Percentiles rank a stretch among this genome's conserved stretches.
Conservation (phyloP, 2,329 filamentous ascomycete species). For the Peltaster fructicola region DNA sequence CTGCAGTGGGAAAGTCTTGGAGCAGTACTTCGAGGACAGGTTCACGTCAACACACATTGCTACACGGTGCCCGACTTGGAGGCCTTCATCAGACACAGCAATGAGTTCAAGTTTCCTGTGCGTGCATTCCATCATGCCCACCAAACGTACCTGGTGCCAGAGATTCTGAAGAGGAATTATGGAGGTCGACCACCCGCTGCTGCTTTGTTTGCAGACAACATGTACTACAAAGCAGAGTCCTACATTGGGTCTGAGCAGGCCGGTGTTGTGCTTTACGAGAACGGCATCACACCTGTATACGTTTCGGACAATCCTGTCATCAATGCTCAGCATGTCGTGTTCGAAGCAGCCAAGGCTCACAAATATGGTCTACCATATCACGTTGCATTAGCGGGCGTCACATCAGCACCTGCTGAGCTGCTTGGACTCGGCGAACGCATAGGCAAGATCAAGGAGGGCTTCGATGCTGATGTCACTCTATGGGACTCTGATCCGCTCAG, state of each 20-base stretch:
- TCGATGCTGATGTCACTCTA: constrained; percentile 26
- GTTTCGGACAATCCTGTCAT: constrained; percentile 55
- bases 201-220: constrained; percentile 54
- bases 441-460: constrained; percentile 23
- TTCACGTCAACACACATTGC: constrained; percentile 54
- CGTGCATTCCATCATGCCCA: constrained; percentile 55
- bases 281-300: constrained; percentile 47
- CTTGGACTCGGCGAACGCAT: constrained; percentile 23
- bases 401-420: constrained; percentile 22
- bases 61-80: constrained; percentile 54
- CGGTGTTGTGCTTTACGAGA: constrained; percentile 47
- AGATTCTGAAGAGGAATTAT: constrained; percentile 30
- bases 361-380: constrained; percentile 24
- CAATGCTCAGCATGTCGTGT: constrained; percentile 52
- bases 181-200: constrained; percentile 28
- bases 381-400: constrained; percentile 23
- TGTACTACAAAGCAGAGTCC: constrained; percentile 54
- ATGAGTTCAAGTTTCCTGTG: constrained; percentile 52
- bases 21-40: constrained; percentile 47
- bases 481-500: constrained; percentile 27
- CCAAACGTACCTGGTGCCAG: constrained; percentile 47
- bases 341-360: constrained; percentile 33
- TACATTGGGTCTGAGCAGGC: constrained; percentile 48
- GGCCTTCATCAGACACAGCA: constrained; percentile 50
- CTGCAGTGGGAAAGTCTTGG: constrained; percentile 45